Evolutionary conservation across 2,329 filamentous ascomycete species (phyloP), one percentile per base, ranked within the genome.

Genomic region (Epichloe gansuensis): DNA sequence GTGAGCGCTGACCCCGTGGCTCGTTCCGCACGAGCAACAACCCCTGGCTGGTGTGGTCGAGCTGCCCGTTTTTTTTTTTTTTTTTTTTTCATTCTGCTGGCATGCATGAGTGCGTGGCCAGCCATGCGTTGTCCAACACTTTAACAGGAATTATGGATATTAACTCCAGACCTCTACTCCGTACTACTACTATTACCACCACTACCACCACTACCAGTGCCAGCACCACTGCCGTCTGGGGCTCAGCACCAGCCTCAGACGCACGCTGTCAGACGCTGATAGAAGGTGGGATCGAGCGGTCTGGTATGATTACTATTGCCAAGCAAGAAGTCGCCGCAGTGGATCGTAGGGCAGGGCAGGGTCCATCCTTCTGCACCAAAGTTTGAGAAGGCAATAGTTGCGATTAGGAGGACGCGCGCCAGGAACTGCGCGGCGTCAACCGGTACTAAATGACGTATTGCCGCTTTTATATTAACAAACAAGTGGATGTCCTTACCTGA

Each of bases 61-160:
- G 17, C 15, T 43, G 41, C n/a, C 41, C 8, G 13, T 6, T 8
- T 6, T 42, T 8, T 28, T 45, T 7, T 44, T 23, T 13, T 46
- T 31, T 25, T 11, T 4, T 39, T 9, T 28, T 5, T 23, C n/a
- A n/a, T n/a, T 56, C 55, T 55, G 58, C 52, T 58, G 57, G 58
- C 53, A 65, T 65, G 63, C 63, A 65, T 50, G 57, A 57, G 53
- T 61, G 59, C 60, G 63, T 63, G 63, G 63, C 60, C 62, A 58
- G 61, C 60, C 62, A 58, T 59, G 57, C 59, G 55, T 55, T 59
- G 58, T 56, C 55, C 50, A 59, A 49, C 54, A 48, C 39, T 37
- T 38, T 13, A 17, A 31, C 28, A 3, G 28, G 28, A 31, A 31
- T 31, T 31, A 11, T 11, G 28, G 28, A 31, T 31, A 21, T 21